Percentiles rank a stretch among this genome's conserved stretches.
Conservation (phyloP, 108 stramenopile species). For the Cyclotella cryptica region DNA sequence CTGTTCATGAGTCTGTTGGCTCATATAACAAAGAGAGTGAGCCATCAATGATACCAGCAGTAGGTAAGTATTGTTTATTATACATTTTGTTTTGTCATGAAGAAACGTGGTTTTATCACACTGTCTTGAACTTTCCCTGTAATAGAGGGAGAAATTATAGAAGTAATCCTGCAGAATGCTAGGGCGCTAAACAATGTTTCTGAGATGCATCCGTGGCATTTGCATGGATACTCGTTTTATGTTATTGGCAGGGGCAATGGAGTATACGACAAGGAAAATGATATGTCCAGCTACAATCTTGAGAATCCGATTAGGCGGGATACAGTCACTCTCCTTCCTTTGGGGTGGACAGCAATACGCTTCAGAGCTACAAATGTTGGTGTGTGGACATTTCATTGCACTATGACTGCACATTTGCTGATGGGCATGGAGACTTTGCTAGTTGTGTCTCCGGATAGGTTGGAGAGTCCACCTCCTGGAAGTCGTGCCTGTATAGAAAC, state of each 20-base stretch:
- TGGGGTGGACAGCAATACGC: constrained; percentile 56
- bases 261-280: constrained; percentile 39
- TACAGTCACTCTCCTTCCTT: constrained; percentile 42
- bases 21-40: constrained; percentile 26
- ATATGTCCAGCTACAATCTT: constrained; percentile 47
- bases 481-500: constrained; percentile 22
- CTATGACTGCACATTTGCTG: constrained; percentile 33
- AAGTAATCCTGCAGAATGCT: constrained; percentile 40
- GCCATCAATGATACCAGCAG: constrained; percentile 6
- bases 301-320: constrained; percentile 52
- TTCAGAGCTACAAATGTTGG: constrained; percentile 53
- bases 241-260: constrained; percentile 51
- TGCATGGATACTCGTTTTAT: constrained; percentile 55
- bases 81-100: no score
- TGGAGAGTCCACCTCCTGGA: constrained; percentile 23
- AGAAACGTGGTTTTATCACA: no score
- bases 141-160: constrained; percentile 34
- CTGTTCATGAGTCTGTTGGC: constrained; percentile 46
- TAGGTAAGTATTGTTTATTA: neutral
- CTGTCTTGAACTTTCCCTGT: neutral
- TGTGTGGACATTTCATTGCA: constrained; percentile 55
- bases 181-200: constrained; percentile 41
- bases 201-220: constrained; percentile 54
- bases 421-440: constrained; percentile 54
- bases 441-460: constrained; percentile 34